Conservation (phyloP, 129 eudicot species). For the Artemisia argyi region DNA sequence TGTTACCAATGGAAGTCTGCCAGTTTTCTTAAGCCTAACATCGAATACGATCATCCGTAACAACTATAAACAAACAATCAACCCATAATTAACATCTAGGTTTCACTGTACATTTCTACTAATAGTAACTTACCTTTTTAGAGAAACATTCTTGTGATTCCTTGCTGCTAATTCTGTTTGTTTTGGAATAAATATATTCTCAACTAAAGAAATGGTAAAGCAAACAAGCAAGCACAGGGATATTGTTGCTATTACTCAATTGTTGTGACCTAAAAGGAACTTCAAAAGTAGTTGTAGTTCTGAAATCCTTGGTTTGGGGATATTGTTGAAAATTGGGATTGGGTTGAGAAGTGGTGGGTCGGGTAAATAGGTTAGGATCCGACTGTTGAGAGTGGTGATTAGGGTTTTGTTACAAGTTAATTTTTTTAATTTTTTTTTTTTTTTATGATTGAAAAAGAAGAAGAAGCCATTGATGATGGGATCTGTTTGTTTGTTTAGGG, state of each 20-base stretch:
- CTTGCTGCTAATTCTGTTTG: slow-evolving; percentile 26
- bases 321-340: slow-evolving; percentile 16
- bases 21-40: too few species aligned
- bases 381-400: slow-evolving; percentile 34
- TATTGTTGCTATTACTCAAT: slow-evolving; percentile 12
- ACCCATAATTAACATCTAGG: too few species aligned
- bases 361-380: slow-evolving; percentile 26
- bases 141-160: slow-evolving; percentile 20
- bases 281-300: slow-evolving; percentile 13
- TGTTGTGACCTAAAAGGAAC: slow-evolving; percentile 26
- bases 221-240: slow-evolving; percentile 19
- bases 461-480: slow-evolving; percentile 48
- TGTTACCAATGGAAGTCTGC: too few species aligned
- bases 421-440: too few species aligned
- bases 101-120: neutral
- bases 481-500: slow-evolving; percentile 28
- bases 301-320: too few species aligned
- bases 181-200: slow-evolving; percentile 32
- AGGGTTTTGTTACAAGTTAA: slow-evolving; percentile 39
- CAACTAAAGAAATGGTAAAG: slow-evolving; percentile 17
- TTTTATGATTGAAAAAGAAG: slow-evolving; percentile 20
- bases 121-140: slow-evolving; percentile 4
- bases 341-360: neutral
- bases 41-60: too few species aligned
- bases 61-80: too few species aligned